Evolutionary conservation across 805 yeast species (phyloP).

Genomic region (Saccharomycopsis oosterbeekiorum): DNA sequence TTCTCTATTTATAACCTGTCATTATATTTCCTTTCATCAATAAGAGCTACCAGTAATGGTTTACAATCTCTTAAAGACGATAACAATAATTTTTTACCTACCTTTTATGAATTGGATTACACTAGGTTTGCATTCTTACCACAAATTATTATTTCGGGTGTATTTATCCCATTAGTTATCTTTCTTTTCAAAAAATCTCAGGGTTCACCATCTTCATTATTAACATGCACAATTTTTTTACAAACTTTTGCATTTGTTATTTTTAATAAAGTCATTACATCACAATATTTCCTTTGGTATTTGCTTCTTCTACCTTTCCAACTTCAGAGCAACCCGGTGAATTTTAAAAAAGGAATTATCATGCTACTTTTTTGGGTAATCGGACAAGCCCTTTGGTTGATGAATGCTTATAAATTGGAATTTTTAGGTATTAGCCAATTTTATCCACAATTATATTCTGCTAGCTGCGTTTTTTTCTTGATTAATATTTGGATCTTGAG

Average conservation of each 20-base stretch:
- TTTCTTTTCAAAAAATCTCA: neutral
- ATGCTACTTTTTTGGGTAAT: slow-evolving; percentile 51
- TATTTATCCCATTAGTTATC: slow-evolving; percentile 43
- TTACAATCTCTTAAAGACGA: neutral
- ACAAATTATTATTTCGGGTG: slow-evolving; percentile 52
- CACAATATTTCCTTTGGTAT: slow-evolving; percentile 96
- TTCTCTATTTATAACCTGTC: slow-evolving; percentile 79
- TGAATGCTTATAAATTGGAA: slow-evolving; percentile 68
- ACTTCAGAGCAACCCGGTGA: slow-evolving; percentile 31
- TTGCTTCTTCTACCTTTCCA: slow-evolving; percentile 73
- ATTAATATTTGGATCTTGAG: slow-evolving; percentile 55
- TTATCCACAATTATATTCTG: slow-evolving; percentile 44
- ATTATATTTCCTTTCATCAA: slow-evolving; percentile 50
- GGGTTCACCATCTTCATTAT: slow-evolving; percentile 24
- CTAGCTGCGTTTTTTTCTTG: slow-evolving; percentile 50
- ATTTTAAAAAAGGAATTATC: slow-evolving; percentile 30
- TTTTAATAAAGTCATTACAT: slow-evolving; percentile 77
- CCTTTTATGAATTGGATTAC: slow-evolving; percentile 23
- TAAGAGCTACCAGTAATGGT: slow-evolving; percentile 5
- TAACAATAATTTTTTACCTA: neutral
- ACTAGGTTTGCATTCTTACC: slow-evolving; percentile 73
- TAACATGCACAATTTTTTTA: slow-evolving; percentile 51
- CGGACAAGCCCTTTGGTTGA: slow-evolving; percentile 72
- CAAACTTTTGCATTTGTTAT: slow-evolving; percentile 74
- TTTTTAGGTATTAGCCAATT: slow-evolving; percentile 65